A percentile compares a stretch with the other conserved stretches of the same genome.
phyloP scores from a whole-genome alignment of 2,329 filamentous ascomycete species.

The Hirsutella thompsonii region DNA sequence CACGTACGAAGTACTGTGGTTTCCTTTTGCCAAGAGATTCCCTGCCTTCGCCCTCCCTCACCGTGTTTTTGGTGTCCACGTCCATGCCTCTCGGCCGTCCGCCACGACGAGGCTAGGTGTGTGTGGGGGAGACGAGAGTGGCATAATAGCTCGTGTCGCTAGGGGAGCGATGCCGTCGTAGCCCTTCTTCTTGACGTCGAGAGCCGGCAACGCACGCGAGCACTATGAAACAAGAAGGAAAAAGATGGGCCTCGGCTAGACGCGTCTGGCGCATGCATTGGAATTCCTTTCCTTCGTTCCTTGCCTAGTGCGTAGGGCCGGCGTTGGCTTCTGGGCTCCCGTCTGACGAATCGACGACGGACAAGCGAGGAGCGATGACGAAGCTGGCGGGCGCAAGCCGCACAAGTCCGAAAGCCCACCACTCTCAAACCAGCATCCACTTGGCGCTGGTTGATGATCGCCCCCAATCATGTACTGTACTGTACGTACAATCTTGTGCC shows the following conservation, averaged over 20 bases:
- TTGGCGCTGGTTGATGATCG: not conserved
- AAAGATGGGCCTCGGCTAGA: not conserved
- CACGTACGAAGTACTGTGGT: no score
- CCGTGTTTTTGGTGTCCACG: no score
- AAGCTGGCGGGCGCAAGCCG: not conserved
- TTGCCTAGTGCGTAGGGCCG: no score
- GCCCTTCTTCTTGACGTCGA: not conserved
- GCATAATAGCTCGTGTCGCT: not conserved
- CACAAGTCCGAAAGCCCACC: not conserved
- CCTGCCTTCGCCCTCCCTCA: no score
- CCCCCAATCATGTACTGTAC: not conserved
- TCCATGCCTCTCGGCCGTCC: not conserved
- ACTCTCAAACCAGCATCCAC: not conserved
- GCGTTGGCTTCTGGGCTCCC: not conserved
- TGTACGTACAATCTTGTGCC: not conserved
- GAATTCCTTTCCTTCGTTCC: no score
- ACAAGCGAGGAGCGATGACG: conserved; percentile 3
- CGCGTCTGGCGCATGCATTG: not conserved
- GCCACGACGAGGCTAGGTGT: not conserved
- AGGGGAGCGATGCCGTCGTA: not conserved
- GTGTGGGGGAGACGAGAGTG: not conserved
- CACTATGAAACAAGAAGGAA: not conserved
- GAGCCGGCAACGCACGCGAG: not conserved
- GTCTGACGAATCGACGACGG: not conserved
- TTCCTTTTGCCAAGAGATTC: no score